Conservation (phyloP, 768 basidiomycete genomes). For the Inosperma sp. region DNA sequence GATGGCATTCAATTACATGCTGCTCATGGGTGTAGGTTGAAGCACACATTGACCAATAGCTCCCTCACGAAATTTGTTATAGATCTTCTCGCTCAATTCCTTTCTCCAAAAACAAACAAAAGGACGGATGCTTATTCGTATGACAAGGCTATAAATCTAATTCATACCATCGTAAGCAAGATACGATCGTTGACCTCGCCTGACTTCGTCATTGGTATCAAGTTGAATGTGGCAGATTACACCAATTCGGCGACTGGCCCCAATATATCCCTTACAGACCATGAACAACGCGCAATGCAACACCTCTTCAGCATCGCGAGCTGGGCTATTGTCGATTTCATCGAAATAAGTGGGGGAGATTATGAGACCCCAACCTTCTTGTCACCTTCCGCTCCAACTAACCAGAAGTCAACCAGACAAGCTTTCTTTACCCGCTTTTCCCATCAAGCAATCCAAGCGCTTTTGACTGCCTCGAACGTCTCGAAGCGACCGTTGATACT, state of each 20-base stretch:
- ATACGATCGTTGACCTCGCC: slow-evolving; percentile 53
- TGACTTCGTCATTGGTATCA: slow-evolving; percentile 71
- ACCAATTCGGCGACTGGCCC: slow-evolving; percentile 29
- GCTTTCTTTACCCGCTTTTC: slow-evolving; percentile 73
- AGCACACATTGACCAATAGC: background rate
- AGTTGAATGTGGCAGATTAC: slow-evolving; percentile 80
- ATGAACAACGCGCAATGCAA: slow-evolving; percentile 46
- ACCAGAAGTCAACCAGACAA: slow-evolving; percentile 37
- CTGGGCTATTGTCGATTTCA: slow-evolving; percentile 72
- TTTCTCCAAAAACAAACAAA: slow-evolving; percentile 59
- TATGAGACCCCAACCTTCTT: slow-evolving; percentile 50
- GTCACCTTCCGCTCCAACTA: background rate
- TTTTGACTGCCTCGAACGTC: slow-evolving; percentile 29
- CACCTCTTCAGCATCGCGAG: slow-evolving; percentile 57
- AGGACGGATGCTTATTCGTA: slow-evolving; percentile 60
- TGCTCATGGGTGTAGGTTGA: slow-evolving; percentile 80
- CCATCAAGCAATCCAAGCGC: slow-evolving; percentile 42
- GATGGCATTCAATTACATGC: slow-evolving; percentile 85
- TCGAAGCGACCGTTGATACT: slow-evolving; percentile 59
- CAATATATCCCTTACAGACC: slow-evolving; percentile 15
- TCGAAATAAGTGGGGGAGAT: slow-evolving; percentile 85
- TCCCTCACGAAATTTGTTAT: background rate
- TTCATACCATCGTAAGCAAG: slow-evolving; percentile 48
- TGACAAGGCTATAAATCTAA: slow-evolving; percentile 48
- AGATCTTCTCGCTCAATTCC: slow-evolving; percentile 79